Evolutionary conservation across 441 rosid genomes (phyloP).

Genomic region (Adansonia grandidieri): DNA sequence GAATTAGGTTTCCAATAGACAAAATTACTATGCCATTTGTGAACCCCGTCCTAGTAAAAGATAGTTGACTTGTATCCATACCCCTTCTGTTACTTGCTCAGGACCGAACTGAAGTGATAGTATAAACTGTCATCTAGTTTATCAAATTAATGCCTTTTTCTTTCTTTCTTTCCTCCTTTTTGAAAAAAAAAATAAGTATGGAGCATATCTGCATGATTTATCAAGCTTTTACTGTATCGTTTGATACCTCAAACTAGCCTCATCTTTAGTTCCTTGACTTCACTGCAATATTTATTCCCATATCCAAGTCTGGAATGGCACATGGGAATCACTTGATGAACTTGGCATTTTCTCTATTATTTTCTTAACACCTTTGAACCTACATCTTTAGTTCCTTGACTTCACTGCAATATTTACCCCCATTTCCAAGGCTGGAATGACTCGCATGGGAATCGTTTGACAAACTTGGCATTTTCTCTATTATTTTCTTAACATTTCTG

Average conservation of each 20-base stretch:
- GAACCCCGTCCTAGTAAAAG: background rate
- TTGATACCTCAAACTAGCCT: background rate
- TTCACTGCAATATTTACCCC: too few relatives aligned
- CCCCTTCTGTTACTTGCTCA: background rate
- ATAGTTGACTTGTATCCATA: background rate
- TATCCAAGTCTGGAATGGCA: background rate
- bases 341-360: background rate
- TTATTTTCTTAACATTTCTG: background rate
- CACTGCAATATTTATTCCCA: background rate
- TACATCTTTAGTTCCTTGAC: background rate
- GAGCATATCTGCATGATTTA: background rate
- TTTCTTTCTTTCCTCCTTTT: background rate
- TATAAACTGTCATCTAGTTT: background rate
- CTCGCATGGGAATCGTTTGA: background rate
- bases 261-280: background rate
- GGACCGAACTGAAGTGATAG: background rate
- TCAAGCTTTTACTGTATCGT: background rate
- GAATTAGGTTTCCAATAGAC: background rate
- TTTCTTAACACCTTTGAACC: background rate
- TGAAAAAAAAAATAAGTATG: background rate
- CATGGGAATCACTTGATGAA: background rate
- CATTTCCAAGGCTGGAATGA: background rate
- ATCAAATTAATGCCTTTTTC: background rate
- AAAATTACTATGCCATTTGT: background rate
- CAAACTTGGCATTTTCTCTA: background rate